phyloP scores from a whole-genome alignment of 2,329 filamentous ascomycete genomes.

The Hortaea sp. region DNA sequence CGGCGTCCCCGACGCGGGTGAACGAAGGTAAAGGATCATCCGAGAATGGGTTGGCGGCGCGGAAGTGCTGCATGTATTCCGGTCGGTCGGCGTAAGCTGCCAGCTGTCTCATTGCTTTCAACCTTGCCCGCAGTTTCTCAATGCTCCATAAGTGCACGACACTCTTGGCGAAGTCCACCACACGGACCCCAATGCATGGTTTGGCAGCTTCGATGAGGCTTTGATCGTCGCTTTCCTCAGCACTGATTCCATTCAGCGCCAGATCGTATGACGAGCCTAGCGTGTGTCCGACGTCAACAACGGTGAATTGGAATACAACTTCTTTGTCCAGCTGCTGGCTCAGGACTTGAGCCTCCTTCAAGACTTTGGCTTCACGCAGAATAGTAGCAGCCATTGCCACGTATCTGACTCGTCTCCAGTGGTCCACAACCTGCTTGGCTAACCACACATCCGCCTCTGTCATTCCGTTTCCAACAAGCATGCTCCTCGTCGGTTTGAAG shows the following conservation, averaged over 20 bases:
- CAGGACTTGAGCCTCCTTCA: conserved; percentile 98
- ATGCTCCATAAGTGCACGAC: conserved; percentile 91
- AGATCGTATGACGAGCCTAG: conserved; percentile 94
- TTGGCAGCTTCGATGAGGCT: conserved; percentile 67
- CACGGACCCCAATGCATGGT: conserved; percentile 80
- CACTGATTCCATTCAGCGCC: conserved; percentile 79
- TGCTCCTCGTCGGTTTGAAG: not conserved
- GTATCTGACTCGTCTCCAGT: conserved; percentile 78
- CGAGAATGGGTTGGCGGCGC: conserved; percentile 83
- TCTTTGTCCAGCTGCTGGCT: conserved; percentile 90
- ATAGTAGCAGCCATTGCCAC: conserved; percentile 90
- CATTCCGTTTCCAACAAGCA: conserved; percentile 45
- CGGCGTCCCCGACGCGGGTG: conserved; percentile 83
- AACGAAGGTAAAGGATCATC: conserved; percentile 88
- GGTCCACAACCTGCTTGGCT: conserved; percentile 55
- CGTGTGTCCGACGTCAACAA: conserved; percentile 79
- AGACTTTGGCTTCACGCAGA: conserved; percentile 70
- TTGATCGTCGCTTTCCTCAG: conserved; percentile 67
- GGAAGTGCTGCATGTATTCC: conserved; percentile 87
- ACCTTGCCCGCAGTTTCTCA: conserved; percentile 77
- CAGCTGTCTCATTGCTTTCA: conserved; percentile 90
- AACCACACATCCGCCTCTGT: conserved; percentile 62
- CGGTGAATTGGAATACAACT: conserved; percentile 88
- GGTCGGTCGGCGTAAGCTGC: conserved; percentile 93
- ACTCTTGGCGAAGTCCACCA: conserved; percentile 79